phyloP scores from a whole-genome alignment of 1,284 basidiomycete genomes.

The Moniliella sp. region DNA sequence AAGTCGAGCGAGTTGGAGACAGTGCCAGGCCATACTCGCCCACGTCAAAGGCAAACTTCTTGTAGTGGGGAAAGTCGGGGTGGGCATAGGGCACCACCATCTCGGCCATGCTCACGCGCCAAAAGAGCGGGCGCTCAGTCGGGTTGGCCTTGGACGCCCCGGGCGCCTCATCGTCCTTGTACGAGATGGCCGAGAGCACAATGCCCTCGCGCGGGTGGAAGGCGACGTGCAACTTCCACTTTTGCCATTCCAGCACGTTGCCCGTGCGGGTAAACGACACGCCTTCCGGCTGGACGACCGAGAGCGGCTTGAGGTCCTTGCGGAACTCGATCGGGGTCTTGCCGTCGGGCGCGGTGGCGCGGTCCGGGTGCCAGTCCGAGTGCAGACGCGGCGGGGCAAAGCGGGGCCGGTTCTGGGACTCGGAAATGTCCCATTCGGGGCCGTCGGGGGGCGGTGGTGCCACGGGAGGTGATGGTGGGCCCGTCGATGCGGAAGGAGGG shows the following conservation, averaged over 20 bases:
- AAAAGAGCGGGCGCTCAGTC: constrained; percentile 35
- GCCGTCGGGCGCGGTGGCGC: constrained; percentile 17
- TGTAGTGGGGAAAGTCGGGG: constrained; percentile 15
- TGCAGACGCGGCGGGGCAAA: constrained; percentile 47
- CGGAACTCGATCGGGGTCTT: constrained; percentile 23
- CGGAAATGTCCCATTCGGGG: constrained; percentile 11
- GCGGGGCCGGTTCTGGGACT: constrained; percentile 45
- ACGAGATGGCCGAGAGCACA: constrained; percentile 59
- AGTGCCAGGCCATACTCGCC: constrained; percentile 37
- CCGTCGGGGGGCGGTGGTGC: constrained; percentile 43
- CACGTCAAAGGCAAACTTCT: constrained; percentile 37
- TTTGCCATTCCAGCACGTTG: constrained; percentile 67
- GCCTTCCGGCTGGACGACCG: constrained; percentile 68
- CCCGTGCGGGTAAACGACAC: constrained; percentile 69
- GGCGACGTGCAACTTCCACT: constrained; percentile 72
- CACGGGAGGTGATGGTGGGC: too few species aligned
- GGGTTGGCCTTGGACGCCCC: too few species aligned
- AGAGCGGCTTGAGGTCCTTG: constrained; percentile 58
- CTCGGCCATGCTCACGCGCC: constrained; percentile 36
- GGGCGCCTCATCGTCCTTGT: constrained; percentile 42
- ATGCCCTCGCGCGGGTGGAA: constrained; percentile 50
- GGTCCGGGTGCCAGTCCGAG: constrained; percentile 57
- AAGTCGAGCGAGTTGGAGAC: constrained; percentile 36
- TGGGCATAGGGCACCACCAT: constrained; percentile 38
- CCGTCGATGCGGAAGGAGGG: constrained; percentile 36